Evolutionary conservation across 192 early-diverging fungal genomes (phyloP).

Genomic region (Anaeromyces robustus): DNA sequence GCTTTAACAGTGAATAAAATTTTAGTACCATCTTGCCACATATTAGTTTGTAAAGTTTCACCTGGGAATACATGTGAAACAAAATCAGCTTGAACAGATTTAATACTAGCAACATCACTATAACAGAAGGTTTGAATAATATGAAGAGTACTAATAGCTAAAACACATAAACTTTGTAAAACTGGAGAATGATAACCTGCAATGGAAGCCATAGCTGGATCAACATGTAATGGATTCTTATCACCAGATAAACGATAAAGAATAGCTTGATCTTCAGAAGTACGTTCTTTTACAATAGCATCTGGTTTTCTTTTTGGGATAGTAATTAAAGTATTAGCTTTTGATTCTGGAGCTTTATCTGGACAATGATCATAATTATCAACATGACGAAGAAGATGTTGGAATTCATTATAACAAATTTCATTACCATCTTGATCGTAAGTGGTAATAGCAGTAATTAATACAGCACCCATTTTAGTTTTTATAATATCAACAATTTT

Average conservation of each 20-base stretch:
- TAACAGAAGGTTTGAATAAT: constrained; percentile 10
- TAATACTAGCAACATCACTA: constrained; percentile 2
- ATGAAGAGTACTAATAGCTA: constrained; percentile 56
- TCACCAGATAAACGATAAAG: constrained; percentile 92
- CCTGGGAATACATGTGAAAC: constrained; percentile 83
- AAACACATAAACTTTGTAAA: constrained; percentile 87
- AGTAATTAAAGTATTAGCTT: constrained; percentile 61
- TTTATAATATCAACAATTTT: constrained; percentile 86
- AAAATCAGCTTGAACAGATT: constrained; percentile 33
- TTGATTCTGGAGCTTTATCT: constrained; percentile 48
- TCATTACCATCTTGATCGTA: constrained; percentile 56
- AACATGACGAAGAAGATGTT: constrained; percentile 81
- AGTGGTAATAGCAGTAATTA: constrained; percentile 67
- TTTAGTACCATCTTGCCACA: constrained; percentile 83
- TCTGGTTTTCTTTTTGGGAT: constrained; percentile 77
- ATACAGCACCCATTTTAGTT: constrained; percentile 86
- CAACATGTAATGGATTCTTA: constrained; percentile 94
- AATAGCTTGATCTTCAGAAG: constrained; percentile 78
- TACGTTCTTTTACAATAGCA: constrained; percentile 67
- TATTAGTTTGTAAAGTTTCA: constrained; percentile 91
- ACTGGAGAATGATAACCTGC: constrained; percentile 96
- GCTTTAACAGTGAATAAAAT: constrained; percentile 88
- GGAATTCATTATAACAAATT: constrained; percentile 74
- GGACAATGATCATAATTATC: constrained; percentile 73
- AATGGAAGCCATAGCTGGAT: constrained; percentile 80